A percentile compares a stretch with the other conserved stretches of the same genome.
Evolutionary conservation across 192 early-diverging fungal species (phyloP).

Genomic region (Entomortierella parvispora): DNA sequence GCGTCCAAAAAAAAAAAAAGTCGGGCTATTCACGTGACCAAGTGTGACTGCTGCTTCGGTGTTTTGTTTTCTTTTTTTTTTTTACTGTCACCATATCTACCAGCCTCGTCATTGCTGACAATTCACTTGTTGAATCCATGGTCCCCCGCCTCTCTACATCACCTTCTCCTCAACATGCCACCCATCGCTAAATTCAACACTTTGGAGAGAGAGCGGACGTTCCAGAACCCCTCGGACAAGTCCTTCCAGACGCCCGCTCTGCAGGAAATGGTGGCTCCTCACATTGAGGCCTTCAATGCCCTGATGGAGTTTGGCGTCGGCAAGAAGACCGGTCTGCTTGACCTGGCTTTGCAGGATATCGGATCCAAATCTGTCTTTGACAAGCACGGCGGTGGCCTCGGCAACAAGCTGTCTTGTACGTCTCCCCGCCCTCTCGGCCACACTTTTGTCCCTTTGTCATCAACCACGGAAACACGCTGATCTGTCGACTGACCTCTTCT

Average conservation of each 20-base stretch:
- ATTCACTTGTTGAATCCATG: slow-evolving; percentile 13
- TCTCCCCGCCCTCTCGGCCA: background rate
- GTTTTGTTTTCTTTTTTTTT: slow-evolving; percentile 15
- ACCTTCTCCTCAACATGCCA: slow-evolving; percentile 28
- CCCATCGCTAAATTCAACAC: slow-evolving; percentile 62
- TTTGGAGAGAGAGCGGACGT: slow-evolving; percentile 64
- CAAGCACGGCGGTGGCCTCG: slow-evolving; percentile 57
- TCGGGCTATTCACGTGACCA: background rate
- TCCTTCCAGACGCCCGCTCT: slow-evolving; percentile 68
- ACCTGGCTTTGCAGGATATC: slow-evolving; percentile 81
- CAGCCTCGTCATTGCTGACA: no score
- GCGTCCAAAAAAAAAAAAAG: background rate
- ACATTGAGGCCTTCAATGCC: slow-evolving; percentile 94
- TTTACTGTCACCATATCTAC: background rate
- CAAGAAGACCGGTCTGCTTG: slow-evolving; percentile 70
- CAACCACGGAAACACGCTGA: no score
- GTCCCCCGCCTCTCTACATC: slow-evolving; percentile 9
- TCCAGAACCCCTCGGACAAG: slow-evolving; percentile 63
- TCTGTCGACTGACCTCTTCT: background rate
- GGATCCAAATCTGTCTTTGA: slow-evolving; percentile 77
- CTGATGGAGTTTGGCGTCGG: slow-evolving; percentile 73
- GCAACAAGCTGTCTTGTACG: slow-evolving; percentile 65
- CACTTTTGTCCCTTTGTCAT: background rate
- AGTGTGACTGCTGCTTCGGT: background rate
- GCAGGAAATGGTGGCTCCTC: slow-evolving; percentile 82